Evolutionary conservation across 225 moss, liverwort and hornwort genomes (phyloP), one percentile per base, ranked within the genome.

Genomic region (Pseudisothecium myosuroides): DNA sequence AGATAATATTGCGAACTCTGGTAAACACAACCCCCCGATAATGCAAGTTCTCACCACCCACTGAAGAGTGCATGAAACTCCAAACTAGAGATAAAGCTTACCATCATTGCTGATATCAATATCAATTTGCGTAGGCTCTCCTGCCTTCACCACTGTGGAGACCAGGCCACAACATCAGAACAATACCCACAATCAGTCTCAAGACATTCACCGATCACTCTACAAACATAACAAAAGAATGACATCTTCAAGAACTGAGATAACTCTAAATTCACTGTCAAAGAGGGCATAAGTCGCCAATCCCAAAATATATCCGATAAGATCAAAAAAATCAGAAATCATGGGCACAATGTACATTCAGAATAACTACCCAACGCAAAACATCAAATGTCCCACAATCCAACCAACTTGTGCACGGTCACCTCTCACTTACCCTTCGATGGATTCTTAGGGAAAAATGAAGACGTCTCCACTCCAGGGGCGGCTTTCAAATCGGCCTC

Each of bases 61-160:
- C 34, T 80, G 28, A 59, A 80, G 18, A 39, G 28, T 58, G 39
- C 58, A 59, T 41, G 80, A 43, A 20, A 83, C 64, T 81, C 50
- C 56, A 68, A 39, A 85, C 36, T 24, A 13, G 32, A 71, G 17
- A 41, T 61, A 14, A 52, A 63, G 54, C 92, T 84, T 89, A 98
- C 99, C 99, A 65, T 91, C 92, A 80, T 99, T 99, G 85, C 92
- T 96, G 85, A 99, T 92, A 77, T 96, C 96, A 28, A 99, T 90
- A 24, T 96, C 91, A 43, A 99, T 62, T 78, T 95, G 94, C 6
- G 96, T 90, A 28, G 95, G 92, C 82, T 96, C 96, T 92, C 99
- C 99, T 54, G 97, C 97, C 81, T 92, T 93, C 84, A 97, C 93
- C 68, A 93, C 97, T 98, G 96, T 78, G 77, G 65, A 74, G 56